Percentiles rank a stretch among this genome's conserved stretches.
These are phyloP conservation scores for Filosporella fistucella DNA, from an alignment of 495 filamentous ascomycete genomes.

Conservation along the genomic window DNA sequence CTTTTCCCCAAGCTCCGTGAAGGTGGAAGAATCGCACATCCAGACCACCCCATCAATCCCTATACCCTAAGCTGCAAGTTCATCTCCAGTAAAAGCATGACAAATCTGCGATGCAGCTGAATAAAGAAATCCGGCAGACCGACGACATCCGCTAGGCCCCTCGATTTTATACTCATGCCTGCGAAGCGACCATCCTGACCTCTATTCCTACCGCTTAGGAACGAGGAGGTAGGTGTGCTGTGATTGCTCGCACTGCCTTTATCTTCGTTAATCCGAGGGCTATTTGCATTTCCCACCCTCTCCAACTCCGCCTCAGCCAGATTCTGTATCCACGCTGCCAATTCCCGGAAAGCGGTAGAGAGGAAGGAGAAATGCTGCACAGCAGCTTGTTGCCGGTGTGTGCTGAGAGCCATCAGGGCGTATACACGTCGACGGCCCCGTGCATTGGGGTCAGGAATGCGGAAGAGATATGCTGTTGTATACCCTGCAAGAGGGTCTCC, in stretches of 20 bases:
- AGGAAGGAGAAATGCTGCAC: slow-evolving; percentile 73
- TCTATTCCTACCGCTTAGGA: slow-evolving; percentile 55
- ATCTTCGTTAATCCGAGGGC: too few species aligned
- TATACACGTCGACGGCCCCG: slow-evolving; percentile 84
- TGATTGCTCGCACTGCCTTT: slow-evolving; percentile 12
- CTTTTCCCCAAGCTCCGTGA: too few species aligned
- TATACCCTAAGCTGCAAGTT: slow-evolving; percentile 12
- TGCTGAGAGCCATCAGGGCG: slow-evolving; percentile 75
- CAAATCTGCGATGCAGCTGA: slow-evolving; percentile 77
- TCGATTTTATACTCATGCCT: slow-evolving; percentile 55
- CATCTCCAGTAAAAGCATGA: slow-evolving; percentile 65
- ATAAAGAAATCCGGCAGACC: slow-evolving; percentile 86
- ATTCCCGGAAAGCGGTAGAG: slow-evolving; percentile 67
- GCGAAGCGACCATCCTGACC: slow-evolving; percentile 49
- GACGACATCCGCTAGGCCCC: slow-evolving; percentile 80
- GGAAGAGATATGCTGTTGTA: slow-evolving; percentile 90
- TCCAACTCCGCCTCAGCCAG: slow-evolving; percentile 58
- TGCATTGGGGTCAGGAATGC: slow-evolving; percentile 81
- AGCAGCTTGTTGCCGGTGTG: slow-evolving; percentile 66
- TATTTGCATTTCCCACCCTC: slow-evolving; percentile 25
- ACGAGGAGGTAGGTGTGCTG: slow-evolving; percentile 54
- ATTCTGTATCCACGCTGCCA: slow-evolving; percentile 67
- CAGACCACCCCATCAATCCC: background rate
- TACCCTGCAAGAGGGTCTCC: slow-evolving; percentile 79
- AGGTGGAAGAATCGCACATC: too few species aligned